Evolutionary conservation across 768 basidiomycete species (phyloP).

Genomic region (Psilocybe sp.): DNA sequence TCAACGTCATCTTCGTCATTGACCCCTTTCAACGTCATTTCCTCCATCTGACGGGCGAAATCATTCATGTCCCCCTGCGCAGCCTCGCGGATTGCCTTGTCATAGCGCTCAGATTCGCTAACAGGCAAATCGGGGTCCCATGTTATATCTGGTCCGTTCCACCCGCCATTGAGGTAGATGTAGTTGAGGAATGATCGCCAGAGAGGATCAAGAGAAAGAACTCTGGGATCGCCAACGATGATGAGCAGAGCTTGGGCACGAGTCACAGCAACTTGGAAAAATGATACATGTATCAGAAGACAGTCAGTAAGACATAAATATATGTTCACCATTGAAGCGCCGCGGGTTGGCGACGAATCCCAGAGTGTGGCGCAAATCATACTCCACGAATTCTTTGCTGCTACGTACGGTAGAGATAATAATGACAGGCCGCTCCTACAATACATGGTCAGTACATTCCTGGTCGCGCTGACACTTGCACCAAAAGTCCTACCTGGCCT

Average conservation of each 20-base stretch:
- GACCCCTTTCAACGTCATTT: conserved; percentile 21
- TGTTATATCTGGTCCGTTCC: conserved; percentile 45
- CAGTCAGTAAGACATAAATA: background rate
- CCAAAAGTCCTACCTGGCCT: conserved; percentile 41
- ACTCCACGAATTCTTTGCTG: conserved; percentile 49
- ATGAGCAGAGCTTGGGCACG: conserved; percentile 59
- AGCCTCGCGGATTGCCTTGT: conserved; percentile 25
- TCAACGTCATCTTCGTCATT: conserved; percentile 24
- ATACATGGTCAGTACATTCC: background rate
- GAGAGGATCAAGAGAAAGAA: conserved; percentile 59
- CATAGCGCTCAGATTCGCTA: conserved; percentile 38
- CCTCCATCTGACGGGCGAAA: conserved; percentile 35
- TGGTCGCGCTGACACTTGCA: background rate
- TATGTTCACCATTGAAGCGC: conserved; percentile 53
- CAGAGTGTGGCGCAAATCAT: conserved; percentile 52
- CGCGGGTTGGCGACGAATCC: conserved; percentile 59
- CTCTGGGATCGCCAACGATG: conserved; percentile 56
- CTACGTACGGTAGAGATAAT: conserved; percentile 61
- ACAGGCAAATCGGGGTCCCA: conserved; percentile 47
- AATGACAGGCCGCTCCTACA: conserved; percentile 52
- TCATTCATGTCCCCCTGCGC: conserved; percentile 40
- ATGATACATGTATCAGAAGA: background rate
- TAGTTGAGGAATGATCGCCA: conserved; percentile 64
- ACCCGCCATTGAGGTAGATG: conserved; percentile 50
- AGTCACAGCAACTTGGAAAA: conserved; percentile 51